Evolutionary conservation across 768 basidiomycete genomes (phyloP).

Genomic region (Gautieria morchelliformis): DNA sequence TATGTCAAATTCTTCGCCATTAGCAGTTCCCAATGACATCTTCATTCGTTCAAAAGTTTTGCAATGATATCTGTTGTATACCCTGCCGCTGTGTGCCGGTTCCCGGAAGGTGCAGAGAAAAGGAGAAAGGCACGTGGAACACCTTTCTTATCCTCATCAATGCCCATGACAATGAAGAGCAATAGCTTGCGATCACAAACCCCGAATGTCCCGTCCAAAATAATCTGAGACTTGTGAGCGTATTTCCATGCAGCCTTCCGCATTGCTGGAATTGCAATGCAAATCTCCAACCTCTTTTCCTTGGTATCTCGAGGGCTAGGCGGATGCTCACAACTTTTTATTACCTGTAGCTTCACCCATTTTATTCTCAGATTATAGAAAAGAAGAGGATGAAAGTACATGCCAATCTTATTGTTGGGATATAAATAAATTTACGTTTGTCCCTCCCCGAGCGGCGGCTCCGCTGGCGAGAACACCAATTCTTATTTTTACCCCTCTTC

Average conservation of each 20-base stretch:
- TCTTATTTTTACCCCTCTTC: too few relatives aligned
- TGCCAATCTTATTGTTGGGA: too few relatives aligned
- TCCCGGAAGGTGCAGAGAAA: conserved; percentile 24
- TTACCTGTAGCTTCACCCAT: too few relatives aligned
- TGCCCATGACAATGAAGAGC: conserved; percentile 24
- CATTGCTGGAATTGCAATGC: conserved; percentile 3
- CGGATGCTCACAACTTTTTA: too few relatives aligned
- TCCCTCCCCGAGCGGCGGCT: too few relatives aligned
- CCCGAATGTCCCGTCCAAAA: conserved; percentile 19
- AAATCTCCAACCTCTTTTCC: background rate
- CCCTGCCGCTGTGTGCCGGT: conserved; percentile 8
- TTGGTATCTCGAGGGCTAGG: background rate
- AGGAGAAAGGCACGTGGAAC: conserved; percentile 24
- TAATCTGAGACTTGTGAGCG: conserved; percentile 13
- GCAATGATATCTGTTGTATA: conserved; percentile 16
- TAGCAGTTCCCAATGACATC: conserved; percentile 7
- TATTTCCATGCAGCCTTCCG: conserved; percentile 1
- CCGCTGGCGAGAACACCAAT: too few relatives aligned
- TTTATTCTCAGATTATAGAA: too few relatives aligned
- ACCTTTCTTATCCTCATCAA: conserved; percentile 21
- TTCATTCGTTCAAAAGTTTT: conserved; percentile 20
- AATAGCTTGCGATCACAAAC: conserved; percentile 15
- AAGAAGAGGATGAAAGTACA: too few relatives aligned
- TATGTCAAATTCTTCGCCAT: conserved; percentile 14
- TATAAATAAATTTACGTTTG: too few relatives aligned